phyloP scores from a whole-genome alignment of 768 basidiomycete species.

The Suillus bovinus region DNA sequence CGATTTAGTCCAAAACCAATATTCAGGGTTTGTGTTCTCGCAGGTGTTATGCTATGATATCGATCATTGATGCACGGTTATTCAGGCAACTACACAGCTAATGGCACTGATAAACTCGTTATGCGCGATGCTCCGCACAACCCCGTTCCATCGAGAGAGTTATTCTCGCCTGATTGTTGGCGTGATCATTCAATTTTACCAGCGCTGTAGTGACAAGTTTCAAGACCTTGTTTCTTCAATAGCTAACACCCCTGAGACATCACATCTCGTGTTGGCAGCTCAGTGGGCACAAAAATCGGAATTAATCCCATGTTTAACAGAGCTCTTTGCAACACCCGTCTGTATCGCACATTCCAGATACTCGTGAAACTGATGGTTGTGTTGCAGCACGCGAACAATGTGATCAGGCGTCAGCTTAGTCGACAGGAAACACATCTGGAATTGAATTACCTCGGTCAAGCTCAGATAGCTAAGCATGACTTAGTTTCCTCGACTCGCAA shows the following conservation, averaged over 20 bases:
- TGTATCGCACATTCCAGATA: slow-evolving; percentile 23
- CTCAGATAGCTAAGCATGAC: slow-evolving; percentile 56
- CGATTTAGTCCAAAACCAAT: slow-evolving; percentile 72
- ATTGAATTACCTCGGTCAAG: slow-evolving; percentile 59
- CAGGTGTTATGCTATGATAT: background rate
- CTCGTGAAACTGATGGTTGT: slow-evolving; percentile 7
- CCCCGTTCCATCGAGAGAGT: slow-evolving; percentile 93
- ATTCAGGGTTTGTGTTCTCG: slow-evolving; percentile 56
- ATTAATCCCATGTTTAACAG: slow-evolving; percentile 69
- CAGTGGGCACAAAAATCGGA: slow-evolving; percentile 88
- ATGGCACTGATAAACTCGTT: slow-evolving; percentile 91
- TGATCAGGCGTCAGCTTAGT: slow-evolving; percentile 57
- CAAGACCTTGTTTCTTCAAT: slow-evolving; percentile 62
- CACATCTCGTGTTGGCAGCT: slow-evolving; percentile 55
- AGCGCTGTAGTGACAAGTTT: slow-evolving; percentile 88
- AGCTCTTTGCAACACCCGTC: slow-evolving; percentile 57
- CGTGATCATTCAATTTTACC: slow-evolving; percentile 95
- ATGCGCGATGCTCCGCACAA: slow-evolving; percentile 86
- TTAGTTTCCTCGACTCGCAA: slow-evolving; percentile 73
- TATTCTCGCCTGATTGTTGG: slow-evolving; percentile 92
- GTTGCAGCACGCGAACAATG: slow-evolving; percentile 40
- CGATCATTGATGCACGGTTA: slow-evolving; percentile 11
- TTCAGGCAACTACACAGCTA: slow-evolving; percentile 77
- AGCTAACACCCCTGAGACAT: slow-evolving; percentile 33
- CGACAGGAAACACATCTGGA: slow-evolving; percentile 83